Evolutionary conservation across 345 rosid genomes (phyloP), one percentile per base, ranked within the genome.

Genomic region (Eutrema japonicum): DNA sequence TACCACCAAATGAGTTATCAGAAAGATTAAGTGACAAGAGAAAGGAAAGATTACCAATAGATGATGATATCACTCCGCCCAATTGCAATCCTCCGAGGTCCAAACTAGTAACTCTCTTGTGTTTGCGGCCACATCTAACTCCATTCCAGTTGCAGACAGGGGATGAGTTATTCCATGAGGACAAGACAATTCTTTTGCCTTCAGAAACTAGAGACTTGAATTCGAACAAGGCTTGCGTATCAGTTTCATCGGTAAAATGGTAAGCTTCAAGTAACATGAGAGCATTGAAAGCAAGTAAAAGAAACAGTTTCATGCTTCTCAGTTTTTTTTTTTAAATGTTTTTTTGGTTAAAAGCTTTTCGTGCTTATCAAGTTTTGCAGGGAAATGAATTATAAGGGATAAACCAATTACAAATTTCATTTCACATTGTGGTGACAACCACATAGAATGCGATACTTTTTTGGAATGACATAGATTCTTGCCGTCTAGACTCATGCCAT

Each of bases 141-240:
- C 83, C 78, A 12, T 7, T 40, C 83, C 80, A 80, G 0, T 56
- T 11, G 35, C 83, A 80, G 2, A 76, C 69, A n/a, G 73, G 77
- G 8, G 3, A 10, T 14, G 83, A 70, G 5, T 55, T 5, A 38
- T 80, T 80, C 77, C 80, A 75, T 0, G 79, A 71, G 38, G 48
- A 26, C 51, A 75, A 45, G 3, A 62, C 13, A 2, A 11, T 63
- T 35, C 22, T 41, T 29, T 68, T 64, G 16, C 4, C 45, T 10
- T 47, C 38, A 70, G 49, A 46, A 12, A 70, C 11, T 33, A 48
- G n/a, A 9, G 47, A 33, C 66, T 70, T 70, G 58, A 59, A 70
- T 7, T 41, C 50, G 0, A 58, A 10, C 49, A 70, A 36, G 1
- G 67, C 38, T 13, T 35, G 58, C 48, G 6, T 12, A 22, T 70